phyloP scores from a whole-genome alignment of 208 protist genomes.

The Acanthamoeba healyi region DNA sequence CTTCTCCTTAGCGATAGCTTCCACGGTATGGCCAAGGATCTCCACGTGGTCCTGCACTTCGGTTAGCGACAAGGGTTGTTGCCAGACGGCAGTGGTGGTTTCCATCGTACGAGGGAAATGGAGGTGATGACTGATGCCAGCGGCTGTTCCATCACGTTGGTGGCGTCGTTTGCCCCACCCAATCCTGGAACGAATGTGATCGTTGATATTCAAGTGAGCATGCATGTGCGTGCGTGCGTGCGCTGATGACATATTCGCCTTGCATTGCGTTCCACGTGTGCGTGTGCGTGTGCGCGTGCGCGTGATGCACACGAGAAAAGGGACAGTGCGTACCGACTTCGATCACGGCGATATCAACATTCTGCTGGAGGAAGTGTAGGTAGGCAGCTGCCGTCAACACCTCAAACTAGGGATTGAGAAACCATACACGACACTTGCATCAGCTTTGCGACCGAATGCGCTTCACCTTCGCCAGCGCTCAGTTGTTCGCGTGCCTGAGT shows the following conservation, averaged over 20 bases:
- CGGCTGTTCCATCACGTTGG: conserved; percentile 11
- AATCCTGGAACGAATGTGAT: not conserved
- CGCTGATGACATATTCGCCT: too few relatives aligned
- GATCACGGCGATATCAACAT: conserved; percentile 42
- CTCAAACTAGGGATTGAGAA: conserved; percentile 1
- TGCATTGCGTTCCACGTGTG: too few relatives aligned
- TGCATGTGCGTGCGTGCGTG: too few relatives aligned
- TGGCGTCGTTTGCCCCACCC: conserved; percentile 17
- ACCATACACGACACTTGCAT: not conserved
- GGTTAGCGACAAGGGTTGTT: too few relatives aligned
- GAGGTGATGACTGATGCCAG: conserved; percentile 4
- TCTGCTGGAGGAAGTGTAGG: not conserved
- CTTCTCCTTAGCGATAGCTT: not conserved
- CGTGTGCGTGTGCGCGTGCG: too few relatives aligned
- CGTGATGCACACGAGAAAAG: not conserved
- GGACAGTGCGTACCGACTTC: conserved; percentile 1
- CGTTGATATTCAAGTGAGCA: too few relatives aligned
- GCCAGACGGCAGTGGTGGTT: too few relatives aligned
- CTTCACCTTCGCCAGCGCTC: too few relatives aligned
- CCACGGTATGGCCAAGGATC: not conserved
- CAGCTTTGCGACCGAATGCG: too few relatives aligned
- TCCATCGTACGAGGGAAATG: not conserved
- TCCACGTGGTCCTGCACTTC: not conserved
- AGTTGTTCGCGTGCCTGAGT: too few relatives aligned
- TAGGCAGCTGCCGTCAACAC: conserved; percentile 50